Percentiles rank a stretch among this genome's conserved stretches.
phyloP scores from a whole-genome alignment of 345 rosid genomes.

The thale cress (Arabidopsis thaliana) region DNA sequence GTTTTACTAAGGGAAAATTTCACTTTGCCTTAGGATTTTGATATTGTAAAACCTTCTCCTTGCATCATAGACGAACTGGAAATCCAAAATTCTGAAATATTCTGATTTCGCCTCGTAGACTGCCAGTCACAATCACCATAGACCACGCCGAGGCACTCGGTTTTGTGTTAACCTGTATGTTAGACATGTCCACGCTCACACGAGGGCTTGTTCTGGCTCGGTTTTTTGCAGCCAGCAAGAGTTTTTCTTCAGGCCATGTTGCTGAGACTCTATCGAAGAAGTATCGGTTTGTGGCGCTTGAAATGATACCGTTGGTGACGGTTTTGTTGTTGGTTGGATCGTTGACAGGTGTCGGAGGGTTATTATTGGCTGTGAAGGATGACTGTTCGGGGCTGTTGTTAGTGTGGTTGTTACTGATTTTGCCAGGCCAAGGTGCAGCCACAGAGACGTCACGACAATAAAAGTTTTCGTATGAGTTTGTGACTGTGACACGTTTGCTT shows the following conservation, averaged over 20 bases:
- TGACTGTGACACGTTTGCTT: conserved; percentile 74
- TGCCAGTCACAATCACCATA: conserved; percentile 89
- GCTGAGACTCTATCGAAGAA: conserved; percentile 90
- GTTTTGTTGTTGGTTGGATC: conserved; percentile 53
- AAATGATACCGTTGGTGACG: conserved; percentile 69
- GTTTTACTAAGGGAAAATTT: conserved; percentile 25
- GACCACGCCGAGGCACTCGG: conserved; percentile 70
- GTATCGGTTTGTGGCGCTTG: conserved; percentile 82
- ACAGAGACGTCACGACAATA: conserved; percentile 86
- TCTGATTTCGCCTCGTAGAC: conserved; percentile 83
- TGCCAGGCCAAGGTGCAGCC: conserved; percentile 96
- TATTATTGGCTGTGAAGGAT: conserved; percentile 66
- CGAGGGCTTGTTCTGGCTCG: conserved; percentile 56
- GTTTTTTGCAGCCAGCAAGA: conserved; percentile 51
- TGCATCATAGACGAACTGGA: conserved; percentile 62
- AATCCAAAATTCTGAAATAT: conserved; percentile 91
- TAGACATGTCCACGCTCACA: conserved; percentile 61
- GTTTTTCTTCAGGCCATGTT: conserved; percentile 94
- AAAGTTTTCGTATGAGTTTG: conserved; percentile 80
- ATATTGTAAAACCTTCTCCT: conserved; percentile 27
- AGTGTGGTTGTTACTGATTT: conserved; percentile 50
- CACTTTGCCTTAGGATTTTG: conserved; percentile 31
- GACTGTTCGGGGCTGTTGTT: conserved; percentile 54
- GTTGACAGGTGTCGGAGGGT: conserved; percentile 89
- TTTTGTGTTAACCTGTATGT: conserved; percentile 48